These are phyloP conservation scores for Cladosporium sp. DNA, from an alignment of 2,329 filamentous ascomycete genomes.

Conservation along the genomic window DNA sequence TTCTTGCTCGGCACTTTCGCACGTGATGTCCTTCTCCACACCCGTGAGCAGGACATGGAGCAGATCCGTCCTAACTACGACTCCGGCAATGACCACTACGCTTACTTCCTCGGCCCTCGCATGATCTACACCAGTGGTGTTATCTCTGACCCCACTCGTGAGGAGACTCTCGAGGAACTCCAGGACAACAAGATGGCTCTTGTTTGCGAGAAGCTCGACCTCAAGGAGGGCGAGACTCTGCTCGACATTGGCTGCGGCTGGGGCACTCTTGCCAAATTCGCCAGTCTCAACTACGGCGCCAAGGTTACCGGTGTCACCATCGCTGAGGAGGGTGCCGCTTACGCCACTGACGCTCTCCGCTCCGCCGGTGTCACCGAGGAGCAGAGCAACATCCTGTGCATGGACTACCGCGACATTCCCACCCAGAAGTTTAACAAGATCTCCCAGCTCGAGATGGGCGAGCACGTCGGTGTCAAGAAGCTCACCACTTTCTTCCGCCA, in stretches of 20 bases:
- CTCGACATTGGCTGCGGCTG: conserved; percentile 97
- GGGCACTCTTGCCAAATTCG: conserved; percentile 93
- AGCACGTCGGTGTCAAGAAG: conserved; percentile 94
- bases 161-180: conserved; percentile 89
- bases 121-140: conserved; percentile 99
- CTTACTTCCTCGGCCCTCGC: conserved; percentile 94
- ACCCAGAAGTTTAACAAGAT: conserved; percentile 85
- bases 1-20: conserved; percentile 85
- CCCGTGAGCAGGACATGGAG: conserved; percentile 90
- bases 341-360: conserved; percentile 88
- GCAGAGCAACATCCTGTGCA: conserved; percentile 89
- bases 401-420: conserved; percentile 94
- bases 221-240: conserved; percentile 75
- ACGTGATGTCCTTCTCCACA: conserved; percentile 89
- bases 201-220: conserved; percentile 91
- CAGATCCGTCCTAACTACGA: conserved; percentile 98
- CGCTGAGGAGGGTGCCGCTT: conserved; percentile 91
- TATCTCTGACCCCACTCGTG: conserved; percentile 79
- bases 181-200: conserved; percentile 96
- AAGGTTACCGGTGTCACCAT: conserved; percentile 86
- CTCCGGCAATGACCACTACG: conserved; percentile 96
- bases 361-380: conserved; percentile 76
- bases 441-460: conserved; percentile 96
- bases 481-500: conserved; percentile 77
- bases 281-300: conserved; percentile 85